Evolutionary conservation across 2,329 filamentous ascomycete genomes (phyloP), one percentile per base, ranked within the genome.

Genomic region (Calonectria henricotiae): DNA sequence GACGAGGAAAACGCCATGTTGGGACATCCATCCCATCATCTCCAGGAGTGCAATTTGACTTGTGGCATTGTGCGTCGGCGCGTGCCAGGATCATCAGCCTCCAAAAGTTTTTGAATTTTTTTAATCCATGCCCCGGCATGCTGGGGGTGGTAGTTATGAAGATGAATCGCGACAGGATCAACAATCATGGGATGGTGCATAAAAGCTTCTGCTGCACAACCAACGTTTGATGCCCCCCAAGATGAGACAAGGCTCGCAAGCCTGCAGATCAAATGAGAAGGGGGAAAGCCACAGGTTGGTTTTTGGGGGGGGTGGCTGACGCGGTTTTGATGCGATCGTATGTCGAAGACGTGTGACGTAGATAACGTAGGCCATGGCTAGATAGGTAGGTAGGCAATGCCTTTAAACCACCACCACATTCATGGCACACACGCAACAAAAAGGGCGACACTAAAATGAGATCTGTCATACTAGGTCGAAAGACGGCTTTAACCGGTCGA

Each of bases 241-340:
- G 23, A 37, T 51, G 37, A 46, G 20, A 23, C 47, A 35, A 41
- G 37, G 12, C 23, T 54, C 7, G 46, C 62, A 41, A 25, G 12
- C 23, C 43, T 5, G 46, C 62, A 64, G 47, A 37, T 37, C 35
- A 51, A 25, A 30, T 37, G 30, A 11, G 27, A 44, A 65, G 54
- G 41, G 12, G 11, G 44, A n/a, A 23, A 55, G 62, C 62, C 62
- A 55, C 49, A 23, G 35, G 1, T 32, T 30, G 4, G 27, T n/a
- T 25, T 39, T 32, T 55, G 12, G 23, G 43, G 32, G 32, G 32
- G 54, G 47, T 27, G 62, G 67, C 44, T 69, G 51, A 65, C 67
- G 62, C 62, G 44, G 55, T 54, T 39, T 3, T 37, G 27, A 43
- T 30, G 37, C 46, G 27, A 55, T 30, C 65, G 32, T 41, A 30